Conservation (phyloP, 441 rosid genomes). For the Pelargonium citronellum region DNA sequence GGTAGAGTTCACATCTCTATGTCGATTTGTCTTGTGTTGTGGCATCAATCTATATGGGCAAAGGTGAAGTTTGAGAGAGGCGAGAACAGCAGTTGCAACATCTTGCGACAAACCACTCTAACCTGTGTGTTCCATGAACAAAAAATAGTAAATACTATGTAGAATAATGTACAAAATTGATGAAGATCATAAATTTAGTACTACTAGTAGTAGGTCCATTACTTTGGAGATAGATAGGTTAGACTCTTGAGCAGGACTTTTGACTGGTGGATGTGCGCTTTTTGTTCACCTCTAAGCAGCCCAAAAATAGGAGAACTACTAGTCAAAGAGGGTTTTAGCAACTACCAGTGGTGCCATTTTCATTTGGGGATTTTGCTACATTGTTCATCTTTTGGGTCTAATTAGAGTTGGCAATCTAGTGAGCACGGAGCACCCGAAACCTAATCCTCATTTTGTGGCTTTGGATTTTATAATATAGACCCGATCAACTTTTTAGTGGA, state of each 20-base stretch:
- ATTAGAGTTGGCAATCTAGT: not conserved
- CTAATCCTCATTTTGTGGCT: too few relatives aligned
- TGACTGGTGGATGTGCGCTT: not conserved
- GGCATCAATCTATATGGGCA: not conserved
- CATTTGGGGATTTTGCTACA: not conserved
- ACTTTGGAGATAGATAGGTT: not conserved
- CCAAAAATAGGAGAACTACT: not conserved
- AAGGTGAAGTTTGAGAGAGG: not conserved
- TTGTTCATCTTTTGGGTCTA: too few relatives aligned
- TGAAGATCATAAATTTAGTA: too few relatives aligned
- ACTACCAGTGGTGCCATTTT: not conserved
- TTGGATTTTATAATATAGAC: too few relatives aligned
- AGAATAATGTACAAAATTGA: not conserved
- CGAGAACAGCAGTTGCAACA: conserved; percentile 43
- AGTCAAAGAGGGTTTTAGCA: not conserved
- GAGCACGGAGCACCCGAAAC: too few relatives aligned
- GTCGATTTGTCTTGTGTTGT: not conserved
- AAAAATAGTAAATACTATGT: not conserved
- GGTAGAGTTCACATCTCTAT: not conserved
- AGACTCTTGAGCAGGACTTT: not conserved
- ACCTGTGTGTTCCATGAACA: conserved; percentile 33
- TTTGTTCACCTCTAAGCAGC: not conserved
- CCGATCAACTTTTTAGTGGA: too few relatives aligned
- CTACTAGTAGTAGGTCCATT: not conserved
- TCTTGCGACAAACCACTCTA: conserved; percentile 43